Conservation (phyloP, 345 rosid genomes). For the Gossypium rotundifolium region DNA sequence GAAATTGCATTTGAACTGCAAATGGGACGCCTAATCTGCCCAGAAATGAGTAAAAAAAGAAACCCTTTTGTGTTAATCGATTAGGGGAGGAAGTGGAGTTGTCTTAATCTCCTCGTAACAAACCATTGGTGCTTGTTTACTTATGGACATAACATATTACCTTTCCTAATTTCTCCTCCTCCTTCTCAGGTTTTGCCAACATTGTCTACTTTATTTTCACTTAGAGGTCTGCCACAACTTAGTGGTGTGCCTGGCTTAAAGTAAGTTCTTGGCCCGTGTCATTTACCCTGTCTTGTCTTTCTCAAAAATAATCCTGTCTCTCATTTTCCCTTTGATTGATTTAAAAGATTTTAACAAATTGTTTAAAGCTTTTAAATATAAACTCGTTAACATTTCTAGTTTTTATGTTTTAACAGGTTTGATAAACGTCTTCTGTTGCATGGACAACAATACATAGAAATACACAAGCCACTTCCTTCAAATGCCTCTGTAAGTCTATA, state of each 20-base stretch:
- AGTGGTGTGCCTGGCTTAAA: slow-evolving; percentile 45
- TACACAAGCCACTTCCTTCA: slow-evolving; percentile 73
- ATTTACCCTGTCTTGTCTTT: neutral
- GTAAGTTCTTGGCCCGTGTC: slow-evolving; percentile 34
- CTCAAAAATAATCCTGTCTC: neutral
- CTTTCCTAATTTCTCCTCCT: neutral
- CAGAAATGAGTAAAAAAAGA: neutral
- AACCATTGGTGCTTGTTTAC: neutral
- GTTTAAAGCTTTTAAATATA: neutral
- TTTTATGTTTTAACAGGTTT: slow-evolving; percentile 30
- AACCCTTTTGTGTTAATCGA: neutral
- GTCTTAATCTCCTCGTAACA: neutral
- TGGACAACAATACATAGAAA: slow-evolving; percentile 80
- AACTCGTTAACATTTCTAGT: neutral
- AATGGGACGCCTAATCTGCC: neutral
- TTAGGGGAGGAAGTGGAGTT: neutral
- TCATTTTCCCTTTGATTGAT: neutral
- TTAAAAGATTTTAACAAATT: neutral
- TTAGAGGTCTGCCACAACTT: slow-evolving; percentile 24
- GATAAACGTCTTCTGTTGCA: slow-evolving; percentile 76
- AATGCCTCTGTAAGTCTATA: slow-evolving; percentile 45
- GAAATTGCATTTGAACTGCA: slow-evolving; percentile 1
- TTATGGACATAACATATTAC: neutral
- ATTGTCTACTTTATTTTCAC: slow-evolving; percentile 53
- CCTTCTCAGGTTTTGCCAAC: slow-evolving; percentile 73